Base-by-base conservation (phyloP, 169 alveolate species). In the Babesia caballi region DNA sequence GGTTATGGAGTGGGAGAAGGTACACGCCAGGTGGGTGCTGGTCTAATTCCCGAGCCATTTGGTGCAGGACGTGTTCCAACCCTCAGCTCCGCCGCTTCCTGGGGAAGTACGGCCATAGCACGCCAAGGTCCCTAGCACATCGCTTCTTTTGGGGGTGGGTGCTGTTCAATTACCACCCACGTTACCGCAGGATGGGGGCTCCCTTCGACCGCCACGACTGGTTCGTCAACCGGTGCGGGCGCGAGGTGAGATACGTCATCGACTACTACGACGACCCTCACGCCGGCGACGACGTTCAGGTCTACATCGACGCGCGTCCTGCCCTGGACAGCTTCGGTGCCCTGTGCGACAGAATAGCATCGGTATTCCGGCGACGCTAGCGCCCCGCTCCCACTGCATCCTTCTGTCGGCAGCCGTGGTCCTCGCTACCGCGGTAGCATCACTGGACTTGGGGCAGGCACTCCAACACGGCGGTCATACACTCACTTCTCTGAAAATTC, bases 171-270 rank as follows among this genome's bases (percentile, higher is more conserved):
- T 4, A 2, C 19, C 11, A 25, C 42, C 4, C 8, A 61, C 33
- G 14, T 15, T 17, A 32, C n/a, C 42, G 14, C 82, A 90, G 95
- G 23, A 35, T 53, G 74, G 94, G 92, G 12, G 44, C 51, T 23
- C 95, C 94, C 12, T 91, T 91, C 54, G 95, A 91, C 50, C 85
- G 95, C 14, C 95, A 91, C 65, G 95, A 91, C 68, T 91, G 95
- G 95, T 88, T 54, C 65, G 58, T 91, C 27, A 82, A 91, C 46
- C 82, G 95, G 9, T 89, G 91, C 49, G 94, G 95, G 19, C 69
- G 57, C 30, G 85, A 83, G 32, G 92, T 91, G 28, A 88, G 94
- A 27, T 91, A 91, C 69, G 60, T 91, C 57, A 63, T 91, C 66
- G 95, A 91, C 82, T 91, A 88, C 52, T 91, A 91, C 76, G 94